Evolutionary conservation across 805 yeast genomes (phyloP).

Genomic region (Lipomyces sp.): DNA sequence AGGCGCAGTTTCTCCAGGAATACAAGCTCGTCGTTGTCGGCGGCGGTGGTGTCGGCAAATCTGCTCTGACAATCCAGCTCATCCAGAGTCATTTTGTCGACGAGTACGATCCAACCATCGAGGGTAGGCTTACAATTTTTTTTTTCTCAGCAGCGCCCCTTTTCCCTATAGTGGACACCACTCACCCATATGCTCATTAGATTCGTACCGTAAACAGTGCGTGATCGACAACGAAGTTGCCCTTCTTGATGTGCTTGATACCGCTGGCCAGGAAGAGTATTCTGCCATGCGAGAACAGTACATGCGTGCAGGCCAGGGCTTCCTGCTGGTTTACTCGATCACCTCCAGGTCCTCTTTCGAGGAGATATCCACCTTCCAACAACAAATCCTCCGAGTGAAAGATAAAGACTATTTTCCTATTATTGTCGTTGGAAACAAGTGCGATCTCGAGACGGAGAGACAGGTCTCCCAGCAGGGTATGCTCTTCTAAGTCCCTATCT

Average conservation of each 20-base stretch:
- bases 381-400: conserved; percentile 75
- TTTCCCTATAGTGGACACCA: not conserved
- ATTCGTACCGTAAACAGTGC: conserved; percentile 70
- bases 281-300: conserved; percentile 75
- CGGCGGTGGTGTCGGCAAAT: conserved; percentile 98
- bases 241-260: conserved; percentile 83
- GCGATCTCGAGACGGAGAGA: conserved; percentile 71
- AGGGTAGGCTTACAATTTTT: conserved; percentile 36
- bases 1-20: conserved; percentile 50
- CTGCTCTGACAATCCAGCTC: conserved; percentile 91
- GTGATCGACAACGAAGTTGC: conserved; percentile 75
- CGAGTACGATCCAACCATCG: conserved; percentile 98
- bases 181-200: conserved; percentile 20
- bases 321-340: conserved; percentile 80
- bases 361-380: conserved; percentile 74
- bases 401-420: conserved; percentile 74
- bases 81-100: conserved; percentile 94
- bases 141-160: not conserved
- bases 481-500: not conserved
- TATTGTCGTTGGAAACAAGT: conserved; percentile 73
- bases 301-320: conserved; percentile 67
- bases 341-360: conserved; percentile 82
- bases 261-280: conserved; percentile 92
- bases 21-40: conserved; percentile 95
- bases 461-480: conserved; percentile 41